Evolutionary conservation across 1,139 yeast genomes (phyloP), one percentile per base, ranked within the genome.

Genomic region (Hemisphaericaspora subhashii): DNA sequence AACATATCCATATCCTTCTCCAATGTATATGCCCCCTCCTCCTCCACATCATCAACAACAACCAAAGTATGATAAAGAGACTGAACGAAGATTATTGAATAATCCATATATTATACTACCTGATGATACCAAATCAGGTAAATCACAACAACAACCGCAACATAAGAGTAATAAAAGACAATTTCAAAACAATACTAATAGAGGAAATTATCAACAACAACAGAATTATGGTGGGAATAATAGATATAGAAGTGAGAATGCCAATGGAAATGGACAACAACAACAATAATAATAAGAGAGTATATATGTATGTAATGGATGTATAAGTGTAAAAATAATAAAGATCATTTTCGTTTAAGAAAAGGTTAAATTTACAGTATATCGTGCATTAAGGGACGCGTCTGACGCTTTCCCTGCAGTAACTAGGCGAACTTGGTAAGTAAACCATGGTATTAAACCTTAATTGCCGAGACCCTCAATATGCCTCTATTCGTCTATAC

Each of bases 41-140:
- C n/a, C n/a, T n/a, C n/a, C n/a, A n/a, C n/a, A n/a, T n/a, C n/a
- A n/a, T n/a, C n/a, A n/a, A n/a, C n/a, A n/a, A n/a, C n/a, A n/a
- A n/a, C 47, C 47, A 26, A 27, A 25, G 15, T 59, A 57, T 40
- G 64, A 61, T 37, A 57, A 55, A 42, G 67, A 61, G 38, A 58
- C 62, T 4, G 65, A 60, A 40, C 41, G 67, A 37, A 51, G 57
- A 36, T 43, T 62, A 21, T 50, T 62, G 39, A 62, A 62, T 45
- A 62, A 62, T 33, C 67, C 67, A 2, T 62, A 61, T 44, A 61
- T 62, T 21, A 60, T 62, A 18, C 43, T 60, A 22, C 66, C 66
- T 1, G 60, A 54, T 14, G 45, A 46, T 24, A 37, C 34, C 13
- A 30, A 6, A 8, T 13, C 23, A n/a, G n/a, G n/a, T n/a, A n/a